Evolutionary conservation across 1,284 basidiomycete genomes (phyloP).

Genomic region (Irpex sp.): DNA sequence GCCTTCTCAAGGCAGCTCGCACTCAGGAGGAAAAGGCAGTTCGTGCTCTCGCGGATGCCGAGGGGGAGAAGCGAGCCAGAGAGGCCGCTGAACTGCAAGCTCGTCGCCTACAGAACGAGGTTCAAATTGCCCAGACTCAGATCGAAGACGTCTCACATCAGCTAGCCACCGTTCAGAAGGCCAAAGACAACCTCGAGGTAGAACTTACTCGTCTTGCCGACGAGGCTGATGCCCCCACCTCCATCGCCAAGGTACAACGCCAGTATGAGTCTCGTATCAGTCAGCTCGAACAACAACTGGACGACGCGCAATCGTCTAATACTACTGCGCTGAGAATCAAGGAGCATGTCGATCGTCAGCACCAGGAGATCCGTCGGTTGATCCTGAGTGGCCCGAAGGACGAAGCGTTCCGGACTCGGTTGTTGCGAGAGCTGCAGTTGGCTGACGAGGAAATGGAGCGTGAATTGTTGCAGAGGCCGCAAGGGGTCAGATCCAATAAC

Average conservation of each 20-base stretch:
- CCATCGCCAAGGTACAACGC: slow-evolving; percentile 56
- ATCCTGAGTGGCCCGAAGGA: slow-evolving; percentile 60
- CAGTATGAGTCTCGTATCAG: slow-evolving; percentile 66
- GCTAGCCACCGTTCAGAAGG: slow-evolving; percentile 47
- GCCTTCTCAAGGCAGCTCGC: slow-evolving; percentile 62
- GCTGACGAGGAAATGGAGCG: slow-evolving; percentile 61
- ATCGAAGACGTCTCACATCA: slow-evolving; percentile 51
- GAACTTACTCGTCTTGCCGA: slow-evolving; percentile 69
- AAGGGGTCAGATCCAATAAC: slow-evolving; percentile 16
- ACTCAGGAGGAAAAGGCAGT: slow-evolving; percentile 56
- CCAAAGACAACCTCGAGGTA: slow-evolving; percentile 65
- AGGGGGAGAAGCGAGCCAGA: slow-evolving; percentile 60
- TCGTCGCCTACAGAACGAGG: slow-evolving; percentile 55
- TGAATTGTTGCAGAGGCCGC: slow-evolving; percentile 41
- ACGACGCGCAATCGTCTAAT: slow-evolving; percentile 50
- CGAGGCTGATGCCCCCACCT: slow-evolving; percentile 51
- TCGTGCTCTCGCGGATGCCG: slow-evolving; percentile 54
- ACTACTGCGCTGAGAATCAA: slow-evolving; percentile 52
- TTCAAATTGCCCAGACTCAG: slow-evolving; percentile 51
- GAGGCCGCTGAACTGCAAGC: slow-evolving; percentile 62
- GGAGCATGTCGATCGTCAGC: slow-evolving; percentile 63
- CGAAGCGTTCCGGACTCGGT: slow-evolving; percentile 57
- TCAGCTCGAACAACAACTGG: slow-evolving; percentile 62
- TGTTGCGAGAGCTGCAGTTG: slow-evolving; percentile 67
- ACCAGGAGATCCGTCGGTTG: slow-evolving; percentile 64